These are phyloP conservation scores for Mortierella antarctica DNA, from an alignment of 192 early-diverging fungal species.

Conservation along the genomic window DNA sequence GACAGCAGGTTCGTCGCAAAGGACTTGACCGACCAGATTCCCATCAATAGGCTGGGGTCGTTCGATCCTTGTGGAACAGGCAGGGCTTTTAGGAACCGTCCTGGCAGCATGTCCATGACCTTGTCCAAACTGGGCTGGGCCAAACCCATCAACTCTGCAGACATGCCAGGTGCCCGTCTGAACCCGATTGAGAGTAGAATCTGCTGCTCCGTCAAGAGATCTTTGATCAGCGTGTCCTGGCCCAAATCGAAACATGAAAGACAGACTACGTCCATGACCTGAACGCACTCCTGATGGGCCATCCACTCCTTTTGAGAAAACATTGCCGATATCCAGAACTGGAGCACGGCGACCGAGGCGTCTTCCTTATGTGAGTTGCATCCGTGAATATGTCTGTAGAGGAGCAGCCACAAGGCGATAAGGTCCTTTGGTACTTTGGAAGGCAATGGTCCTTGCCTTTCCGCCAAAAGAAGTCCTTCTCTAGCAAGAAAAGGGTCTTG, in stretches of 20 bases:
- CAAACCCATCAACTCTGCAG: conserved; percentile 45
- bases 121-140: conserved; percentile 42
- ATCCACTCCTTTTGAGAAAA: conserved; percentile 54
- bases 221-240: conserved; percentile 24
- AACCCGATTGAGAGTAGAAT: conserved; percentile 46
- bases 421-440: conserved; percentile 1
- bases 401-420: conserved; percentile 15
- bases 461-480: conserved; percentile 5
- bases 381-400: conserved; percentile 10
- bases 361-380: background rate
- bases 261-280: conserved; percentile 29
- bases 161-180: conserved; percentile 35
- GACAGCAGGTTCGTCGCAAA: conserved; percentile 55
- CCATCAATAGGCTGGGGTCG: conserved; percentile 60
- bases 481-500: conserved; percentile 49
- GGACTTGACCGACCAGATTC: conserved; percentile 59
- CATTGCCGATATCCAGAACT: conserved; percentile 43
- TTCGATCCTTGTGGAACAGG: conserved; percentile 49
- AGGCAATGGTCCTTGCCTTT: background rate
- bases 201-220: conserved; percentile 37
- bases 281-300: conserved; percentile 39
- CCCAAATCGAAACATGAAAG: conserved; percentile 21
- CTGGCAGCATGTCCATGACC: conserved; percentile 47
- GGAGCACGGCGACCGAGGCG: background rate
- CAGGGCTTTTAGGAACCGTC: conserved; percentile 52